Base-by-base conservation (phyloP, 106 monocot genomes). In the Agapanthus africanus region DNA sequence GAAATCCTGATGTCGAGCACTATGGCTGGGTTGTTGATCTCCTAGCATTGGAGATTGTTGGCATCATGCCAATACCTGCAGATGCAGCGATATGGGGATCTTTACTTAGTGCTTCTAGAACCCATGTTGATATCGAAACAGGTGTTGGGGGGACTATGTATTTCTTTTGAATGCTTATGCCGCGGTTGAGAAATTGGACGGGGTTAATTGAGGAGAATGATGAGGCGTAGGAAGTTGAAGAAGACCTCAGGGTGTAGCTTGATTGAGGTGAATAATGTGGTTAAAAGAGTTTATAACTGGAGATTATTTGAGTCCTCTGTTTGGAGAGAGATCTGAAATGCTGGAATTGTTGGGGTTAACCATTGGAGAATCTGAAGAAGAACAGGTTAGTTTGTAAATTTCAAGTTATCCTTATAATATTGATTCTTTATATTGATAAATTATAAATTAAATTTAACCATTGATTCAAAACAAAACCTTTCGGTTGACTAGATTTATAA, bases 71-170 rank as follows among this genome's bases (percentile, higher is more conserved):
- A 11, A 47, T 84, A 30, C 26, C 70, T 0, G 67, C 93, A 0
- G 93, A 93, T 74, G 85, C 83, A 3, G 77, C 79, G 1, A 77
- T 84, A 3, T 93, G 93, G 93, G 93, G 93, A 0, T 85, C 93
- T 18, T 60, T 88, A 70, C 77, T 93, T 8, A 65, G 81, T 50
- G 81, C 88, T 3, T 81, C 83, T 51, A 74, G 67, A 11, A 76
- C 65, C 26, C 79, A 79, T 22, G 74, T 80, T 5, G 59, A 93
- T 16, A 21, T 73, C 4, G 75, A 75, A 2, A 77, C 74, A 7
- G 86, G 88, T 4, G 50, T 73, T 10, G 59, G 0, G 93, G 93
- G 39, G 86, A 93, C 61, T 83, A 81, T 42, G 88, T 86, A 52
- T 65, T 85, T 30, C 69, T 88, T 11, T 79, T 85, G 9, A 88